Percentiles rank a stretch among this genome's conserved stretches.
Conservation (phyloP, 352 stramenopile genomes). For the Pythium biforme region DNA sequence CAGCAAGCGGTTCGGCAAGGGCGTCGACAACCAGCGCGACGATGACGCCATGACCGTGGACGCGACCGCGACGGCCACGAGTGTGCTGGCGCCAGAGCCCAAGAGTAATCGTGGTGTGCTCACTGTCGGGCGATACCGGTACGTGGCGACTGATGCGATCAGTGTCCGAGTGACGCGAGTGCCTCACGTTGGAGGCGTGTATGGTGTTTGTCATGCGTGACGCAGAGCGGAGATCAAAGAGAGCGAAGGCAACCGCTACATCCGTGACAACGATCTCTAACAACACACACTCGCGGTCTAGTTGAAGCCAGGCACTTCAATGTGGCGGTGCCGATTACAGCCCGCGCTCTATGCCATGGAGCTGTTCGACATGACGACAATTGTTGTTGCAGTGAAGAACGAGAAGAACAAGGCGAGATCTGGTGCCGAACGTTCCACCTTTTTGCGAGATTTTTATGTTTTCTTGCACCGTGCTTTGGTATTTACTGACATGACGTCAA, state of each 20-base stretch:
- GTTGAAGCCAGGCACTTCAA: slow-evolving; percentile 7
- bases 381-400: neutral
- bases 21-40: slow-evolving; percentile 30
- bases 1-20: slow-evolving; percentile 69
- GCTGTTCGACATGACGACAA: neutral
- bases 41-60: slow-evolving; percentile 15
- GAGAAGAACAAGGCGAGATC: neutral
- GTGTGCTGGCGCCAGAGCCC: slow-evolving; percentile 42
- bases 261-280: slow-evolving; percentile 81
- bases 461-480: slow-evolving; percentile 6
- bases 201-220: too few species aligned
- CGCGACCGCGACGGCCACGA: neutral
- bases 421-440: neutral
- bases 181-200: slow-evolving; percentile 3
- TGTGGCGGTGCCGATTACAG: neutral
- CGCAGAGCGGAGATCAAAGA: slow-evolving; percentile 86
- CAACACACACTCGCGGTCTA: neutral
- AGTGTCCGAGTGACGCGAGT: neutral
- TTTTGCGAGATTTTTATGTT: slow-evolving; percentile 1
- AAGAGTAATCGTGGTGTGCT: slow-evolving; percentile 66
- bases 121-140: slow-evolving; percentile 85
- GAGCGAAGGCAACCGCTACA: slow-evolving; percentile 88
- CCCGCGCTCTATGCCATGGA: slow-evolving; percentile 10
- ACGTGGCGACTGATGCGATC: slow-evolving; percentile 4
- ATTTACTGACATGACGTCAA: slow-evolving; percentile 10